These are phyloP conservation scores for Cupressus sempervirens DNA, from an alignment of 75 land plant species.

Conservation along the genomic window DNA sequence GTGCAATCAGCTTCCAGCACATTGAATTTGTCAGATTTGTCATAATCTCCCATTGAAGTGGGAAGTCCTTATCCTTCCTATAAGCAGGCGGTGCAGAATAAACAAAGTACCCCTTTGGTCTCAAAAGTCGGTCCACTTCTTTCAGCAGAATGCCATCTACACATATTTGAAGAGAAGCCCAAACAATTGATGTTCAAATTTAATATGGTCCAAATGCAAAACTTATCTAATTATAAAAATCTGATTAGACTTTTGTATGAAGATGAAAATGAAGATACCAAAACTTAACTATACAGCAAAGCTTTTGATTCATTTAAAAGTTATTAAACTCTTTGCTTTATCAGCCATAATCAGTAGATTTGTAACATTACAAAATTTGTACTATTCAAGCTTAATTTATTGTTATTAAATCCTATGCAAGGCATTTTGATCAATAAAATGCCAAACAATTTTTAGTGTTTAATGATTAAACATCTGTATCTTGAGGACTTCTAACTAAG, in stretches of 20 bases:
- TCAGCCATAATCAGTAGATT: background rate
- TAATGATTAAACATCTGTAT: background rate
- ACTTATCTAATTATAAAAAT: background rate
- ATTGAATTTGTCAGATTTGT: constrained; percentile 56
- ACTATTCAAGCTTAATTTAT: background rate
- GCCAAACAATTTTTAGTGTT: background rate
- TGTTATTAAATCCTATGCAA: background rate
- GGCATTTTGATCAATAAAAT: background rate
- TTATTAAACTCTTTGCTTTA: background rate
- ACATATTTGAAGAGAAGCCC: constrained; percentile 12
- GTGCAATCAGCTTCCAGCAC: constrained; percentile 85
- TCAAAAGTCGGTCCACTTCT: constrained; percentile 67
- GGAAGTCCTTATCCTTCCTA: constrained; percentile 74
- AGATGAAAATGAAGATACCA: background rate
- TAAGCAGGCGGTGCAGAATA: constrained; percentile 93
- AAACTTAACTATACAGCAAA: background rate
- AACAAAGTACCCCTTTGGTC: constrained; percentile 73
- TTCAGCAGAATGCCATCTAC: constrained; percentile 81
- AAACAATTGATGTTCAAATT: background rate
- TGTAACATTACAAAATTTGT: background rate
- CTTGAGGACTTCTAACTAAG: background rate
- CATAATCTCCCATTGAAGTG: constrained; percentile 62
- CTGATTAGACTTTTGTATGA: background rate
- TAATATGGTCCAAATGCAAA: background rate
- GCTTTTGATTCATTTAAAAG: background rate